phyloP scores from a whole-genome alignment of 768 basidiomycete genomes.

The Ramaria rubella region DNA sequence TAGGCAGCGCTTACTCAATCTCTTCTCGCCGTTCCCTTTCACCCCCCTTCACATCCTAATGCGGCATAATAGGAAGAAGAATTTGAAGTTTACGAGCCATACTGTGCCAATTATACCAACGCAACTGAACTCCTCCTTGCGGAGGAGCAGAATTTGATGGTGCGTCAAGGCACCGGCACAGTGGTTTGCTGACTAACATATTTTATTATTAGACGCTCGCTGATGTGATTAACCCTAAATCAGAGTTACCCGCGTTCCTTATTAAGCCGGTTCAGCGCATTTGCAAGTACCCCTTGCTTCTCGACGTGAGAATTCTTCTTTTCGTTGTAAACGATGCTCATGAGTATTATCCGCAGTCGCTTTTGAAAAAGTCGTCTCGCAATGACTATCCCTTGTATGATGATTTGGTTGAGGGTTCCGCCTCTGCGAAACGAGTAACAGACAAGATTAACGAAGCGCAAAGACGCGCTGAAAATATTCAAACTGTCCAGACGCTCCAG shows the following conservation, averaged over 20 bases:
- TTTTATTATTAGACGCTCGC: conserved; percentile 54
- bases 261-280: conserved; percentile 98
- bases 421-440: conserved; percentile 86
- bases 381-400: conserved; percentile 63
- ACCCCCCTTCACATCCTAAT: conserved; percentile 1
- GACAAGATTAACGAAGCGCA: conserved; percentile 95
- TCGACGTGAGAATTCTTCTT: conserved; percentile 51
- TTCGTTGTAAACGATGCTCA: conserved; percentile 13
- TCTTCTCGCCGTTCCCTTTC: conserved; percentile 12
- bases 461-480: conserved; percentile 83
- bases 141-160: conserved; percentile 80
- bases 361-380: conserved; percentile 64
- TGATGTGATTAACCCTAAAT: conserved; percentile 81
- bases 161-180: conserved; percentile 38
- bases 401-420: conserved; percentile 78
- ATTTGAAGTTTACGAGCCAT: conserved; percentile 94
- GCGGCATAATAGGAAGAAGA: conserved; percentile 82
- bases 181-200: conserved; percentile 15
- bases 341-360: conserved; percentile 40
- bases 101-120: conserved; percentile 90
- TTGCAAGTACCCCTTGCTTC: conserved; percentile 94
- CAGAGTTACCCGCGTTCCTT: conserved; percentile 91
- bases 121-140: conserved; percentile 80
- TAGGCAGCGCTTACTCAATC: conserved; percentile 19
- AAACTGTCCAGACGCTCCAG: conserved; percentile 81